phyloP scores from a whole-genome alignment of 2,329 filamentous ascomycete genomes.

The Pestalotiopsis sp. region DNA sequence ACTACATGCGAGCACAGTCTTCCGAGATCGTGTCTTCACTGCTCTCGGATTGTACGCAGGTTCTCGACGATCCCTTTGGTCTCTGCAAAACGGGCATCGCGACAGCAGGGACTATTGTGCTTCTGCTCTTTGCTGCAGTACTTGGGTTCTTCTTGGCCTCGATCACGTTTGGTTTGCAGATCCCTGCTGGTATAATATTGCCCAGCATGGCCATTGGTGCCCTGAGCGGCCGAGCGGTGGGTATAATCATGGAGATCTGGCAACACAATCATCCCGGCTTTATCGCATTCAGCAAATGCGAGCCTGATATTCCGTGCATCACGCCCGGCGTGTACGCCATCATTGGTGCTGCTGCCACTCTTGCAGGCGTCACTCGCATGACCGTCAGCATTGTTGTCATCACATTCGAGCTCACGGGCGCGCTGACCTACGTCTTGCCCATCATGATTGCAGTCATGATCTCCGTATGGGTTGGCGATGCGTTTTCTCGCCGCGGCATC shows the following conservation, averaged over 20 bases:
- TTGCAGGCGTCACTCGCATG: constrained; percentile 92
- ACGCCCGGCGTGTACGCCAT: constrained; percentile 96
- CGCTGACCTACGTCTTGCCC: constrained; percentile 91
- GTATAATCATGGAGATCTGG: constrained; percentile 87
- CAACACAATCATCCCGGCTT: constrained; percentile 77
- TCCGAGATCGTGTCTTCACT: constrained; percentile 90
- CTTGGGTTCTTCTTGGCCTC: constrained; percentile 84
- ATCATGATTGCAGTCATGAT: constrained; percentile 99
- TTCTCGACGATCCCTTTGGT: constrained; percentile 83
- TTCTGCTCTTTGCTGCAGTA: constrained; percentile 79
- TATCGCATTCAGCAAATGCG: constrained; percentile 77
- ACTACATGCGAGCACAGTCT: constrained; percentile 92
- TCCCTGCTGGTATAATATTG: constrained; percentile 93
- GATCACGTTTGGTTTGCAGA: constrained; percentile 90
- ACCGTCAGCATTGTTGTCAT: constrained; percentile 98
- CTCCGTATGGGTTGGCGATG: constrained; percentile 97
- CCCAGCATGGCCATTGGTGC: constrained; percentile 96
- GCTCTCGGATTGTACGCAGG: constrained; percentile 85
- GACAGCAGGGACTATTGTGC: constrained; percentile 78
- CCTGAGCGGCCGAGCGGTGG: constrained; percentile 83
- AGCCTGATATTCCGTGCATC: constrained; percentile 84
- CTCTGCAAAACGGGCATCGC: constrained; percentile 87
- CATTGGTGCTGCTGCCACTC: constrained; percentile 90
- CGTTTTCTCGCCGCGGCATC: constrained; percentile 88
- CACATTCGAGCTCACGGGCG: constrained; percentile 98